A percentile compares a stretch with the other conserved stretches of the same genome.
Evolutionary conservation across 108 stramenopile genomes (phyloP).

Genomic region (Parietichytrium sp.): DNA sequence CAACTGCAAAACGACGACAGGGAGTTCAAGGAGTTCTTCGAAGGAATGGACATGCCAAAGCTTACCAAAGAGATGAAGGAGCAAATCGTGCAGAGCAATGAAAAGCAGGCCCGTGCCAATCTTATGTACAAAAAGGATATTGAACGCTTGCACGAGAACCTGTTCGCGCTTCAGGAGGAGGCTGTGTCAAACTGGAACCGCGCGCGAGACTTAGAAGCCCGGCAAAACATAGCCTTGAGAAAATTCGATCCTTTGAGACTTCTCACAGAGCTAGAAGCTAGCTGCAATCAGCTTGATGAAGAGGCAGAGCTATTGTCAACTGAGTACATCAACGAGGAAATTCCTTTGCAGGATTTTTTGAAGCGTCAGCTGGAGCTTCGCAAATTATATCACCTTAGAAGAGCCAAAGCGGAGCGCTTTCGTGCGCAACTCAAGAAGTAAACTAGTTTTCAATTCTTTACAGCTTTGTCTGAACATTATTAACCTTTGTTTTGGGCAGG

Average conservation of each 20-base stretch:
- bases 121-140: neutral
- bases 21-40: neutral
- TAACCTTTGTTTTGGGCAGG: too few relatives aligned
- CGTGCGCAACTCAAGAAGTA: neutral
- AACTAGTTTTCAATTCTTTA: too few relatives aligned
- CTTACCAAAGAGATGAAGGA: neutral
- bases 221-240: neutral
- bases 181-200: neutral
- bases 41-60: neutral
- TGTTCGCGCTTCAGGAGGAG: neutral
- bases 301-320: conserved; percentile 3
- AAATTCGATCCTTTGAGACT: neutral
- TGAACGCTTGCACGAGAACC: neutral
- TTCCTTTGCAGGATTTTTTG: neutral
- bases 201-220: neutral
- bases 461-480: too few relatives aligned
- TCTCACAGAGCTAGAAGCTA: conserved; percentile 4
- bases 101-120: neutral
- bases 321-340: neutral
- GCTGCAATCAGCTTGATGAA: conserved; percentile 10
- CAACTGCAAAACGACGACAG: neutral
- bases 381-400: conserved; percentile 32
- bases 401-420: conserved; percentile 23
- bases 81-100: neutral
- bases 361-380: conserved; percentile 33